These are phyloP conservation scores for Xylariaceae sp. DNA, from an alignment of 2,329 filamentous ascomycete genomes.

Conservation along the genomic window DNA sequence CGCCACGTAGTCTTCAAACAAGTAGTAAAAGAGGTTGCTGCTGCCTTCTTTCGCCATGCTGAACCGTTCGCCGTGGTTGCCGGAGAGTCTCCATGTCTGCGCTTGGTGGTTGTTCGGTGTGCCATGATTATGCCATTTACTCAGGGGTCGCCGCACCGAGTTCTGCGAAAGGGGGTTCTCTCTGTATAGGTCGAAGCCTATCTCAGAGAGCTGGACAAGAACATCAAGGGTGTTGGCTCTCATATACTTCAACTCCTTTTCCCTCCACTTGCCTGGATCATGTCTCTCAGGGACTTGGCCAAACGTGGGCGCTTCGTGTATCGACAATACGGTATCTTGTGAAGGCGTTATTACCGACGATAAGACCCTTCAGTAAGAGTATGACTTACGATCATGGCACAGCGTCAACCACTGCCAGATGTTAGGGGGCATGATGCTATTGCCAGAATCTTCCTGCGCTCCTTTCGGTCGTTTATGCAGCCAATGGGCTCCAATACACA, in stretches of 20 bases:
- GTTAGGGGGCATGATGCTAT: conserved; percentile 36
- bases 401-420: conserved; percentile 68
- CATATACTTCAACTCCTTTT: conserved; percentile 33
- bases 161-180: conserved; percentile 40
- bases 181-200: conserved; percentile 36
- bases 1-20: conserved; percentile 62
- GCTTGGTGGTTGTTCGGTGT: conserved; percentile 19
- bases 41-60: conserved; percentile 44
- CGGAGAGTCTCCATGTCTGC: conserved; percentile 21
- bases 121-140: conserved; percentile 37
- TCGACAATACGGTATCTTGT: conserved; percentile 61
- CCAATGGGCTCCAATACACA: conserved; percentile 69
- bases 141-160: conserved; percentile 33
- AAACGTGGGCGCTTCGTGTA: conserved; percentile 53
- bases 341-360: conserved; percentile 13
- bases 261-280: conserved; percentile 22
- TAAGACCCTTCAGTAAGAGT: background rate
- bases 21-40: conserved; percentile 59
- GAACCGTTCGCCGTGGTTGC: conserved; percentile 12
- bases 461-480: conserved; percentile 39
- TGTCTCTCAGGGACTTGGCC: conserved; percentile 23
- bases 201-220: conserved; percentile 36
- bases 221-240: conserved; percentile 37
- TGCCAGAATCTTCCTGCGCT: conserved; percentile 26
- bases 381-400: conserved; percentile 53